Conservation (phyloP, 768 basidiomycete genomes). For the Podaxis mareebaensis region DNA sequence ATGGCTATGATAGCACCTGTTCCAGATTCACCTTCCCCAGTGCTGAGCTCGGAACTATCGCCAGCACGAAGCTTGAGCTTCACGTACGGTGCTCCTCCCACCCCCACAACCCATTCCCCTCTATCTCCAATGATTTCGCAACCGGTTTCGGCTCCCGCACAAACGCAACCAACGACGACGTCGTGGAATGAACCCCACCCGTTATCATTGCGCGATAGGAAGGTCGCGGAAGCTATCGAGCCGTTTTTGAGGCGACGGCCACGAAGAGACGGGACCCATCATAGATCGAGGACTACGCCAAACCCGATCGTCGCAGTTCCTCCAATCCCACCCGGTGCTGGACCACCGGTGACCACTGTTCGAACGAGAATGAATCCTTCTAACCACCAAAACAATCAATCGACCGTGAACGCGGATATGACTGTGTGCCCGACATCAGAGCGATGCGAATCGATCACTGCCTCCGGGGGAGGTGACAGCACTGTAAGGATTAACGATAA, state of each 20-base stretch:
- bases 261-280: neutral
- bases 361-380: conserved; percentile 9
- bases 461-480: neutral
- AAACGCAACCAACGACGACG: neutral
- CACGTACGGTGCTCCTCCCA: conserved; percentile 24
- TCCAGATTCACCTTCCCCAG: conserved; percentile 18
- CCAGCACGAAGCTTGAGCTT: conserved; percentile 31
- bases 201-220: conserved; percentile 9
- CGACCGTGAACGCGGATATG: neutral
- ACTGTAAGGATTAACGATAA: neutral
- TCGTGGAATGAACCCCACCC: conserved; percentile 11
- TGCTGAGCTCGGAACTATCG: conserved; percentile 18
- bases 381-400: neutral
- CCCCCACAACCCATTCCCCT: conserved; percentile 13
- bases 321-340: neutral
- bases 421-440: neutral
- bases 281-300: conserved; percentile 7
- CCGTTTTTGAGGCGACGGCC: conserved; percentile 6
- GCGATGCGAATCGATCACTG: neutral
- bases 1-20: conserved; percentile 29
- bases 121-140: conserved; percentile 13
- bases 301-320: conserved; percentile 2
- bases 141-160: conserved; percentile 15
- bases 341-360: conserved; percentile 14
- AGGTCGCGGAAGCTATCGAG: conserved; percentile 6